Conservation (phyloP, 164 flowering plant genomes). For the Amborella trichopoda region DNA sequence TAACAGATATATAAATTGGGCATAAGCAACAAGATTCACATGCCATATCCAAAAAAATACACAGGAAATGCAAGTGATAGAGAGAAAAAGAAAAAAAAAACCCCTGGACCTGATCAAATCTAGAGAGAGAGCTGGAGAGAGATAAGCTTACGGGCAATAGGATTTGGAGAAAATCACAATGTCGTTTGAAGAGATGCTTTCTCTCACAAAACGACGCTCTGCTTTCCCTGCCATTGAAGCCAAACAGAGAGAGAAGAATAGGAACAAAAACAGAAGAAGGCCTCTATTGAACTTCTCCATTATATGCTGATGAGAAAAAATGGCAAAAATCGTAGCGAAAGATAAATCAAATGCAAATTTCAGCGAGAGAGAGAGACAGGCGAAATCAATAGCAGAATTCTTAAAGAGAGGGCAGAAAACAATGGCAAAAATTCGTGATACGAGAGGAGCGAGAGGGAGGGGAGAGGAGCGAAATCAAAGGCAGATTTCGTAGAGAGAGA, state of each 20-base stretch:
- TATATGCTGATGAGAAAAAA: no score
- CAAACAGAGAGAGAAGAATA: no score
- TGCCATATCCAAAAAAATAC: not conserved
- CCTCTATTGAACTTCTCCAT: no score
- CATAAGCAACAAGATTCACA: not conserved
- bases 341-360: no score
- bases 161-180: slow-evolving; percentile 88
- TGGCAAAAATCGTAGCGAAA: no score
- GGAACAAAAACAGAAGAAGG: no score
- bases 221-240: no score
- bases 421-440: no score
- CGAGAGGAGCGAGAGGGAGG: no score
- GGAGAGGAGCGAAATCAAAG: slow-evolving; percentile 4
- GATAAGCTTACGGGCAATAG: slow-evolving; percentile 66
- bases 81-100: not conserved
- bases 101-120: not conserved
- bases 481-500: not conserved
- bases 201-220: slow-evolving; percentile 44
- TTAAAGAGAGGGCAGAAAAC: no score
- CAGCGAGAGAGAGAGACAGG: no score
- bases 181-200: slow-evolving; percentile 51
- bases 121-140: not conserved
- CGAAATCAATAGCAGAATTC: no score
- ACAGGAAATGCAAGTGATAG: not conserved
- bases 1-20: not conserved